Conservation (phyloP, 306 rosid genomes). For the Sophora flavescens region DNA sequence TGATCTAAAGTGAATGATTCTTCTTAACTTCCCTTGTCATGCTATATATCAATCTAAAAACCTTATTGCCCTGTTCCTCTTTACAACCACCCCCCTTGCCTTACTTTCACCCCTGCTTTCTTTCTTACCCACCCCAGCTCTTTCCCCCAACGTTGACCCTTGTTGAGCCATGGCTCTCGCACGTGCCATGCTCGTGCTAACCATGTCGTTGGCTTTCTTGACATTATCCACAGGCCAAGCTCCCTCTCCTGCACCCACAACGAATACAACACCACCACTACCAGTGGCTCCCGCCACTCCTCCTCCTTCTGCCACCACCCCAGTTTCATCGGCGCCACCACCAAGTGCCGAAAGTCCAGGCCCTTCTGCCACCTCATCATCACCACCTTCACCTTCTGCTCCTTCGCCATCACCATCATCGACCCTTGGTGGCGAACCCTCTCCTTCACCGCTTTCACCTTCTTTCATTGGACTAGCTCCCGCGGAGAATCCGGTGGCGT, state of each 20-base stretch:
- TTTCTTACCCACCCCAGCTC: neutral
- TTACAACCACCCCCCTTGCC: neutral
- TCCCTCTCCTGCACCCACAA: conserved; percentile 48
- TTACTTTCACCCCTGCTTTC: neutral
- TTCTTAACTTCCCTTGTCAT: neutral
- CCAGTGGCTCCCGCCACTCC: conserved; percentile 18
- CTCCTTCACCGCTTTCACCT: neutral
- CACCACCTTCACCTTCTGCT: conserved; percentile 44
- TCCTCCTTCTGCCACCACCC: conserved; percentile 11
- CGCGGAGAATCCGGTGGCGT: neutral
- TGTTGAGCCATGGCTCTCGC: conserved; percentile 54
- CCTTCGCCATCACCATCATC: neutral
- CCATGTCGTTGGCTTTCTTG: conserved; percentile 41
- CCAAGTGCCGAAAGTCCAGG: conserved; percentile 11
- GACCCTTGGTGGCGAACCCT: neutral
- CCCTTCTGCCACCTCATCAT: neutral
- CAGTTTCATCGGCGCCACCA: conserved; percentile 10
- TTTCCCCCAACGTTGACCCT: neutral
- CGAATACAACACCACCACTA: neutral
- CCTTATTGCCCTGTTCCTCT: conserved; percentile 29
- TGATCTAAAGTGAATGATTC: neutral
- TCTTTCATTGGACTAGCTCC: neutral
- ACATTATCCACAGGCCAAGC: conserved; percentile 51
- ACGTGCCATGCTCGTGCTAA: conserved; percentile 53
- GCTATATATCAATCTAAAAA: conserved; percentile 45